A percentile compares a stretch with the other conserved stretches of the same genome.
phyloP scores from a whole-genome alignment of 2,329 filamentous ascomycete genomes.

The Ophiostoma australiae region DNA sequence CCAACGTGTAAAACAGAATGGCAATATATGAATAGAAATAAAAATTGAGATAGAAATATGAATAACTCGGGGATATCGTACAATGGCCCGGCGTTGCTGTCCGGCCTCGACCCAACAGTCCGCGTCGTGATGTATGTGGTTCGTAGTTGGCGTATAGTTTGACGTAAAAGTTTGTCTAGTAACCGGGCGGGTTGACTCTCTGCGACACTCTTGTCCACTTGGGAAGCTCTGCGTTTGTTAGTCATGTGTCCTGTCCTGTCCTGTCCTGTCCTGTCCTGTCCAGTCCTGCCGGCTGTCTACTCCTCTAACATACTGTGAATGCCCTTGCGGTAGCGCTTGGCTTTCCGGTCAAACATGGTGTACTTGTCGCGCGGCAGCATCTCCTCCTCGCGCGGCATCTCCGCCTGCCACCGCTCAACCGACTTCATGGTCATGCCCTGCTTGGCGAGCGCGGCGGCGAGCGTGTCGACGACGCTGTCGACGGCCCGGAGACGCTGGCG shows the following conservation, averaged over 20 bases:
- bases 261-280: not conserved
- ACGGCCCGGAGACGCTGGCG: constrained; percentile 77
- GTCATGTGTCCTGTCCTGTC: constrained; percentile 10
- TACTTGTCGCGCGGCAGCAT: constrained; percentile 98
- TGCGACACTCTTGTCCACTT: constrained; percentile 97
- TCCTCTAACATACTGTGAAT: constrained; percentile 77
- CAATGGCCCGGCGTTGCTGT: constrained; percentile 15
- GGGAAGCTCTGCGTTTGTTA: constrained; percentile 57
- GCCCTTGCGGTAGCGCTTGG: constrained; percentile 91
- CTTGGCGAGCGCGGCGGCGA: constrained; percentile 72
- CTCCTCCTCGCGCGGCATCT: constrained; percentile 93
- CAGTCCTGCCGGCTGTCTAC: not conserved
- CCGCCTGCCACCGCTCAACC: constrained; percentile 83
- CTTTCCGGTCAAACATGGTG: constrained; percentile 94
- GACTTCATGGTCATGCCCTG: constrained; percentile 68
- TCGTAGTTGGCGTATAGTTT: not conserved
- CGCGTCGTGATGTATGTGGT: not conserved
- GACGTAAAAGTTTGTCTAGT: constrained; percentile 44
- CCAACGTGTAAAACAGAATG: not conserved
- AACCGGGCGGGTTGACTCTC: constrained; percentile 88
- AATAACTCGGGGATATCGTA: constrained; percentile 24
- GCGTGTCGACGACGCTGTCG: constrained; percentile 77
- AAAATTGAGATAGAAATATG: not conserved
- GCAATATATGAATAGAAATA: not conserved
- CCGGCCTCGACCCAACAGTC: not conserved